Conservation (phyloP, 2,329 filamentous ascomycete genomes). For the Lachnellula willkommii region DNA sequence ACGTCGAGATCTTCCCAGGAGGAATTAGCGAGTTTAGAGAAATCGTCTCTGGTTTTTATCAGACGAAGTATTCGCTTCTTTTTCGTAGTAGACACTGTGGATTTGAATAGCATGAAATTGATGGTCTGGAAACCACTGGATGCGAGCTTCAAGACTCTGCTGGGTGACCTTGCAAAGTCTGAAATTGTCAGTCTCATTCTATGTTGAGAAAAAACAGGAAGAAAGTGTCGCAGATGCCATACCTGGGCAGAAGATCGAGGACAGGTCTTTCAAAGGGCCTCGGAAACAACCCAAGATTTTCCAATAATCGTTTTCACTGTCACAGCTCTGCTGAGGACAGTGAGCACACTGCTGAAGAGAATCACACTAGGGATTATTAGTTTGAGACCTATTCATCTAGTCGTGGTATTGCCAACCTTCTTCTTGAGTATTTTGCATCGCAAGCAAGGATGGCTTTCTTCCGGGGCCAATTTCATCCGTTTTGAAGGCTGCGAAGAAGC, state of each 20-base stretch:
- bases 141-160: conserved; percentile 6
- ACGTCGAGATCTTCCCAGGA: conserved; percentile 11
- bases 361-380: conserved; percentile 12
- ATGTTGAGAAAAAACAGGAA: not conserved
- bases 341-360: conserved; percentile 11
- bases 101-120: conserved; percentile 19
- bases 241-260: conserved; percentile 16
- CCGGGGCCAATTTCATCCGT: conserved; percentile 1
- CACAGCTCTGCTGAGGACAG: conserved; percentile 16
- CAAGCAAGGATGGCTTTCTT: conserved; percentile 10
- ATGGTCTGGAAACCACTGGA: conserved; percentile 7
- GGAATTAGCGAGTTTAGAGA: conserved; percentile 5
- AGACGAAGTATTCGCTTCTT: conserved; percentile 16
- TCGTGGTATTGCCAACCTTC: conserved; percentile 1
- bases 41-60: conserved; percentile 11
- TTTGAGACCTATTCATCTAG: not conserved
- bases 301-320: conserved; percentile 21
- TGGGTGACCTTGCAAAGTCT: conserved; percentile 15
- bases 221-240: not conserved
- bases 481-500: conserved; percentile 2
- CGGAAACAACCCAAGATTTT: conserved; percentile 22
- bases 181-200: not conserved
- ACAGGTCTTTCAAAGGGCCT: conserved; percentile 14
- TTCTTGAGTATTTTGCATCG: conserved; percentile 20
- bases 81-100: conserved; percentile 17